Evolutionary conservation across 352 stramenopile species (phyloP), one percentile per base, ranked within the genome.

Genomic region (Phytophthora chlamydospora): DNA sequence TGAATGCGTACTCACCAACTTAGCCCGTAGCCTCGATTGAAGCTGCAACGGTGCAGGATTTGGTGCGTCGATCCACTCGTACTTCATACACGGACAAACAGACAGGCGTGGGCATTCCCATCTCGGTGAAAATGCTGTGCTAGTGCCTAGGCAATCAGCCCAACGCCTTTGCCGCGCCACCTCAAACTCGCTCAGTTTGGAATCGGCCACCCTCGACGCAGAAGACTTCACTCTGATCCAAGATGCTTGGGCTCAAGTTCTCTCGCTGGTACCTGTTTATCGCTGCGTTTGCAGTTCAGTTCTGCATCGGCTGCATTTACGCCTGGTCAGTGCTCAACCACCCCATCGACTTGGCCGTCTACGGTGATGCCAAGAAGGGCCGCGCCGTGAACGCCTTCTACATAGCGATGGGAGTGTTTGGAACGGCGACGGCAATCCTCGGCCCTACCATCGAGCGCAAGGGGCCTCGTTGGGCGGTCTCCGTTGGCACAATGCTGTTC

Each of bases 251-350:
- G 11, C 8, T 88, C 43, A 52, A 47, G n/a, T 86, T 89, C 53
- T 83, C 71, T 34, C 78, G 80, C 34, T 90, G 80, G 80, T 85
- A 84, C 64, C 75, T 90, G 24, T 88, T 90, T 47, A 65, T 72
- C 32, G 80, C 80, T 21, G 69, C 70, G 19, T 89, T 89, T 56
- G 32, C 80, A 13, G 68, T 83, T 43, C 79, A 89, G 45, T 89
- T 88, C 59, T 88, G 75, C 66, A 84, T 85, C 40, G 82, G 82
- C 39, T 85, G 75, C 48, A 75, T 91, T 49, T 91, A 91, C 71
- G 72, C 79, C 33, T 91, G 79, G 79, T 88, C 76, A 12, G 76
- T 88, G 44, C 73, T 89, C 59, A 91, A 91, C 65, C 72, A 78
- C 58, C 79, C 80, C 12, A 80, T 91, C 17, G 80, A 89, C 48